Evolutionary conservation across 169 alveolate genomes (phyloP), one percentile per base, ranked within the genome.

Genomic region (Perkinsus chesapeaki): DNA sequence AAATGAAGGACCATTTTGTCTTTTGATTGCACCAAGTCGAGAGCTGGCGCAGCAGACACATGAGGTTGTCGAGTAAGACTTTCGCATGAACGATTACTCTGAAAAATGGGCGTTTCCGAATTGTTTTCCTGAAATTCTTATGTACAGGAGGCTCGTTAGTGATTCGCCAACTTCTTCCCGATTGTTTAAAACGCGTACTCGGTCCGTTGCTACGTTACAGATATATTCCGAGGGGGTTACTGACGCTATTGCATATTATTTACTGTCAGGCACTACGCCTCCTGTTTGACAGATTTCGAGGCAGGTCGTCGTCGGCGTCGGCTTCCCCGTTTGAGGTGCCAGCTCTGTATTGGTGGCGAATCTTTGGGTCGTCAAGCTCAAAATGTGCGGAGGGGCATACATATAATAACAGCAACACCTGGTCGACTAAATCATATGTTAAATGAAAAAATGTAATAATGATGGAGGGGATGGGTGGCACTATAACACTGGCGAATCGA

Each of bases 351-450:
- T 27, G 95, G 95, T 0, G 95, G 95, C 39, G 91, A 60, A 23
- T 91, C 92, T 47, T 92, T 93, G 19, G 94, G 95, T 0, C 82
- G 94, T 47, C 95, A 94, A 39, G 93, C 93, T n/a, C 16, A 38
- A 43, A 91, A 93, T 39, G 92, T 97, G 34, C 95, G 95, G 91
- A 93, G 96, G 39, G 99, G 99, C 10, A 96, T 98, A 20, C 99
- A 99, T 96, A 97, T 98, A 95, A 96, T 98, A n/a, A 98, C 99
- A 37, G 99, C 99, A 38, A 99, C 99, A 10, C 99, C 99, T 0
- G 99, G 99, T 5, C 94, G 99, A 91, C 94, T 98, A 48, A 98
- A 98, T 39, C 99, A 98, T 93, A 96, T 98, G 97, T 96, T 99
- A 92, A 96, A 96, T 94, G 96, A 95, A 95, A 96, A 96, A 92